Percentiles rank a stretch among this genome's conserved stretches.
phyloP scores from a whole-genome alignment of 495 filamentous ascomycete species.

The Corynascus novoguineensis region DNA sequence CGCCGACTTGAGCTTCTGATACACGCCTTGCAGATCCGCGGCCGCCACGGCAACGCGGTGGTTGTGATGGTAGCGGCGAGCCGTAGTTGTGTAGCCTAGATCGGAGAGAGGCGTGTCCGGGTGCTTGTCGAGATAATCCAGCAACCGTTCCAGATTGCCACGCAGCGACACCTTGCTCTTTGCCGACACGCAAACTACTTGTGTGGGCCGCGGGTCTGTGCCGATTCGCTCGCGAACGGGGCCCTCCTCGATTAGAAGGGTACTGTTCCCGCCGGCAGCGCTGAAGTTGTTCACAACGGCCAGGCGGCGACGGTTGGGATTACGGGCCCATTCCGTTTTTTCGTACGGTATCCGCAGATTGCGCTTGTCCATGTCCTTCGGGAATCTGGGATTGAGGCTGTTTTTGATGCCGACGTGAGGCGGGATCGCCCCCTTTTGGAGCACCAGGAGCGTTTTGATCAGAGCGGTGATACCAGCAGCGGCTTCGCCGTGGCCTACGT shows the following conservation, averaged over 20 bases:
- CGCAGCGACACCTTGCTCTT: slow-evolving; percentile 54
- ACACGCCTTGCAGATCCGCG: slow-evolving; percentile 40
- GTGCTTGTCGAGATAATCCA: slow-evolving; percentile 49
- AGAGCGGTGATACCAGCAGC: slow-evolving; percentile 78
- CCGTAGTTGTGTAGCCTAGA: slow-evolving; percentile 76
- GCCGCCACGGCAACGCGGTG: slow-evolving; percentile 60
- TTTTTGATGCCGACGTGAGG: slow-evolving; percentile 82
- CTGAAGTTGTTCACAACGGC: slow-evolving; percentile 62
- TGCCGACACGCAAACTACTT: slow-evolving; percentile 53
- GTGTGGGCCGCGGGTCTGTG: slow-evolving; percentile 45
- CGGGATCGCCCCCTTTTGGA: slow-evolving; percentile 75
- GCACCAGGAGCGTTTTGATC: slow-evolving; percentile 81
- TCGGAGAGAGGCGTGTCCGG: slow-evolving; percentile 47
- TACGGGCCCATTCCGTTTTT: slow-evolving; percentile 58
- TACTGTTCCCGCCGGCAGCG: slow-evolving; percentile 62
- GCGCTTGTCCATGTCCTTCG: slow-evolving; percentile 64
- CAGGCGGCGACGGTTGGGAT: slow-evolving; percentile 38
- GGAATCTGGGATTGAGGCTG: slow-evolving; percentile 70
- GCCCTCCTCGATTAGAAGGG: slow-evolving; percentile 55
- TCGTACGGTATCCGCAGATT: slow-evolving; percentile 61
- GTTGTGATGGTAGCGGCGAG: slow-evolving; percentile 69
- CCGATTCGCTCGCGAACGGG: slow-evolving; percentile 27
- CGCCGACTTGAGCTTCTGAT: slow-evolving; percentile 34
- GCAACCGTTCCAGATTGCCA: slow-evolving; percentile 46
- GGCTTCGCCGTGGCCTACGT: slow-evolving; percentile 85